Evolutionary conservation across 2,329 filamentous ascomycete genomes (phyloP).

Genomic region (Thermoascus crustaceus): DNA sequence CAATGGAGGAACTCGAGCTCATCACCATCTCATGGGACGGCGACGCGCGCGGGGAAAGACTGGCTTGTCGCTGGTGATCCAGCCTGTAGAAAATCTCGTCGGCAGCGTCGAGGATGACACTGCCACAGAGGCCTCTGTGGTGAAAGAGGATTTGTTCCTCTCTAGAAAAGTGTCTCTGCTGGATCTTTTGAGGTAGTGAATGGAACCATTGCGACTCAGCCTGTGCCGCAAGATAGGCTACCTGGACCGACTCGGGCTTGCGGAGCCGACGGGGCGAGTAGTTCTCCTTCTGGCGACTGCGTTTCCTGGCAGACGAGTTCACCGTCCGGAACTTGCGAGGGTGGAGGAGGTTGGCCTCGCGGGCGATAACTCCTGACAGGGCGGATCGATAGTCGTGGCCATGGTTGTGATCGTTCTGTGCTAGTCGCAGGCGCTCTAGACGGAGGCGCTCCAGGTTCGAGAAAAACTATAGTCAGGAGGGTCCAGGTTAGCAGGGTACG

Average conservation of each 20-base stretch:
- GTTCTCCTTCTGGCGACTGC: constrained; percentile 11
- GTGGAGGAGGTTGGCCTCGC: constrained; percentile 12
- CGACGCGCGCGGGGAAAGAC: constrained; percentile 18
- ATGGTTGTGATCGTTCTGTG: constrained; percentile 21
- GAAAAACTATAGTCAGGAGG: constrained; percentile 26
- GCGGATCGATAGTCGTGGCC: constrained; percentile 12
- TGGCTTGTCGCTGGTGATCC: constrained; percentile 25
- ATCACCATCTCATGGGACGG: background rate
- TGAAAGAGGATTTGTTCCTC: constrained; percentile 60
- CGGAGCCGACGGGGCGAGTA: constrained; percentile 18
- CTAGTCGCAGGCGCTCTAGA: constrained; percentile 24
- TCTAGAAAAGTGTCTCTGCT: constrained; percentile 59
- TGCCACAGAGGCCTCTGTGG: constrained; percentile 46
- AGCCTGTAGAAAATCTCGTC: constrained; percentile 51
- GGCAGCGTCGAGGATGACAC: constrained; percentile 48
- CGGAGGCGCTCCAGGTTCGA: constrained; percentile 33
- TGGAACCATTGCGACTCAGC: constrained; percentile 61
- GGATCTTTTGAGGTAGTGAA: constrained; percentile 63
- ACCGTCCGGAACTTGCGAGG: constrained; percentile 11
- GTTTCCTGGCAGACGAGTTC: constrained; percentile 8
- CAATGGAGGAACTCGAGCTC: constrained; percentile 12
- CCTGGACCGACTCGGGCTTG: constrained; percentile 30
- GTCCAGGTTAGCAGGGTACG: constrained; percentile 10
- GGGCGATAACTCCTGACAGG: constrained; percentile 5
- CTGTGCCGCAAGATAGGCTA: constrained; percentile 36